Evolutionary conservation across 1,284 basidiomycete species (phyloP).

Genomic region (Anthracocystis walkeri): DNA sequence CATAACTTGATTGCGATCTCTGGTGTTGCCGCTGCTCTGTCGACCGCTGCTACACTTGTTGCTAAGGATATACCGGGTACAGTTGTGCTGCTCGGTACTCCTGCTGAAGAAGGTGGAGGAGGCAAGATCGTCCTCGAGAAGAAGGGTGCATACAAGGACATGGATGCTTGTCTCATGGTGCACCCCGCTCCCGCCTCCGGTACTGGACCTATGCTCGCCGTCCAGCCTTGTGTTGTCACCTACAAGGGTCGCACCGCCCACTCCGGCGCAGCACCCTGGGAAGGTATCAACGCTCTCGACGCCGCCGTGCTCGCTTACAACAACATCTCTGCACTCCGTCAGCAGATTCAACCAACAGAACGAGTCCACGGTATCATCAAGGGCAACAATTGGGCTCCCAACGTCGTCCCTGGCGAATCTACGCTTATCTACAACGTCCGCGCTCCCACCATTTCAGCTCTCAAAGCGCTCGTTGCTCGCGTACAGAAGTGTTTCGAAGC

Average conservation of each 20-base stretch:
- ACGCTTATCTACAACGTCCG: slow-evolving; percentile 78
- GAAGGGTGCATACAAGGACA: slow-evolving; percentile 79
- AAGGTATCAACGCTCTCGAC: slow-evolving; percentile 85
- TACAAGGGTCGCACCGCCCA: slow-evolving; percentile 62
- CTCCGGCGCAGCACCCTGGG: slow-evolving; percentile 77
- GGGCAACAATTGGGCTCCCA: slow-evolving; percentile 63
- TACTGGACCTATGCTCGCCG: slow-evolving; percentile 74
- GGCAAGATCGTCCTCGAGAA: slow-evolving; percentile 82
- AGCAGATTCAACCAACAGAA: slow-evolving; percentile 77
- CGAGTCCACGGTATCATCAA: slow-evolving; percentile 71
- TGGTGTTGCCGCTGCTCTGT: slow-evolving; percentile 81
- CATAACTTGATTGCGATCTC: slow-evolving; percentile 85
- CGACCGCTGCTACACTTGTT: slow-evolving; percentile 76
- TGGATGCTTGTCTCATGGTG: slow-evolving; percentile 82
- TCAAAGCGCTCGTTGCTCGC: slow-evolving; percentile 73
- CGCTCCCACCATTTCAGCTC: slow-evolving; percentile 75
- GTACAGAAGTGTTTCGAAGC: slow-evolving; percentile 79
- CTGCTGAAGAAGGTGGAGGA: slow-evolving; percentile 84
- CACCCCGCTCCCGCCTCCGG: slow-evolving; percentile 71
- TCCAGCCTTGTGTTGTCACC: slow-evolving; percentile 48
- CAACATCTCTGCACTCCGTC: slow-evolving; percentile 79
- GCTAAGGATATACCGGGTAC: slow-evolving; percentile 78
- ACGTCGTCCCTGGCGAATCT: slow-evolving; percentile 82
- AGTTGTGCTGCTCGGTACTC: slow-evolving; percentile 84
- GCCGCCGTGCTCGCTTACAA: slow-evolving; percentile 84